Conservation (phyloP, 306 rosid species). For the Sindora glabra region DNA sequence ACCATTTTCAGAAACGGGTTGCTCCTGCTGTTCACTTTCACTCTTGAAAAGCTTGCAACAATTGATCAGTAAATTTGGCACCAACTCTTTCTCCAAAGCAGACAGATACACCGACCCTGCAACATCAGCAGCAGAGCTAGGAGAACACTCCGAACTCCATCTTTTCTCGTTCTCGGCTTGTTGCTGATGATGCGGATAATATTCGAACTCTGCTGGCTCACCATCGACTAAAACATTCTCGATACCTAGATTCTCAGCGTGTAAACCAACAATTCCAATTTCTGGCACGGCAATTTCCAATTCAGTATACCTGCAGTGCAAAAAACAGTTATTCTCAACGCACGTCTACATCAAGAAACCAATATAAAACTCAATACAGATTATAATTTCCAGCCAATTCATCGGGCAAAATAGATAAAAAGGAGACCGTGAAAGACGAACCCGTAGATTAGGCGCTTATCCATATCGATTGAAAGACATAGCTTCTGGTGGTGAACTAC, state of each 20-base stretch:
- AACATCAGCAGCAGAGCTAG: constrained; percentile 68
- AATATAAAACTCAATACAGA: background rate
- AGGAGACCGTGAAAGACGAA: constrained; percentile 22
- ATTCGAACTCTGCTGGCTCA: constrained; percentile 76
- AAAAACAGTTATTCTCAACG: background rate
- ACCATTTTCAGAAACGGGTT: constrained; percentile 51
- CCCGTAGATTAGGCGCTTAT: constrained; percentile 66
- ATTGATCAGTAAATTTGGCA: constrained; percentile 74
- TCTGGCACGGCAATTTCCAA: constrained; percentile 85
- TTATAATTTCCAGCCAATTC: background rate
- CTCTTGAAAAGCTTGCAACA: constrained; percentile 72
- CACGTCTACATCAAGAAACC: background rate
- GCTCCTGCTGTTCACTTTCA: constrained; percentile 56
- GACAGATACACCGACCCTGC: constrained; percentile 62
- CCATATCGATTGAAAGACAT: constrained; percentile 76
- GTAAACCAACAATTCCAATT: constrained; percentile 83
- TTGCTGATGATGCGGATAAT: constrained; percentile 55
- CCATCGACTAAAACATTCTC: constrained; percentile 81
- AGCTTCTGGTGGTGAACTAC: constrained; percentile 92
- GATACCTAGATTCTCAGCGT: constrained; percentile 90
- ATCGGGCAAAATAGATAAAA: background rate
- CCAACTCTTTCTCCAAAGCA: constrained; percentile 63
- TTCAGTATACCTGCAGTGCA: constrained; percentile 61
- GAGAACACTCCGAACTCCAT: constrained; percentile 57
- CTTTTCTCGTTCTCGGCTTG: constrained; percentile 40